Conservation (phyloP, 768 basidiomycete genomes). For the Leccinum disarticulatum region DNA sequence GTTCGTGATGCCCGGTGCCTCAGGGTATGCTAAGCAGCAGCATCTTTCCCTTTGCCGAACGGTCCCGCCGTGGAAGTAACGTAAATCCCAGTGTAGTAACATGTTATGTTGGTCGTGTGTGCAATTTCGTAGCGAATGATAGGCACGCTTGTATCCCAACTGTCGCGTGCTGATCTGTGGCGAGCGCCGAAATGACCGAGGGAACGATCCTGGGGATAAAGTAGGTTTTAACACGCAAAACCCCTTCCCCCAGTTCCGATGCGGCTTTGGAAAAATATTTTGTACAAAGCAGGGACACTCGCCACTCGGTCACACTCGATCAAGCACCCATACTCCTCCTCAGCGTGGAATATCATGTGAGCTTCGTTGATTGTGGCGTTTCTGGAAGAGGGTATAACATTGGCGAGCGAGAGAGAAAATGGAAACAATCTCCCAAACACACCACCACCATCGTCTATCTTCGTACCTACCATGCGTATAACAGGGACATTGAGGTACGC, state of each 20-base stretch:
- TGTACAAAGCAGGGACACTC: neutral
- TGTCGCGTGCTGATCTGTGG: neutral
- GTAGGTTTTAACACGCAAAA: neutral
- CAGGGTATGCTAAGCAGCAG: neutral
- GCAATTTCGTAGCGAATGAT: neutral
- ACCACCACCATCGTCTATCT: neutral
- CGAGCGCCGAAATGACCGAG: constrained; percentile 1
- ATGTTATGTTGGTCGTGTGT: neutral
- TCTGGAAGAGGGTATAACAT: neutral
- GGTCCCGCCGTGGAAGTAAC: neutral
- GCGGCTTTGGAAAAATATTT: neutral
- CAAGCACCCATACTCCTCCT: neutral
- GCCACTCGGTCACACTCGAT: neutral
- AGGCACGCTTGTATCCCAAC: neutral
- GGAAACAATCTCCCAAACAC: constrained; percentile 7
- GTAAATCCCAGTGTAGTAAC: neutral
- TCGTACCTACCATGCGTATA: neutral
- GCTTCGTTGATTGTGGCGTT: neutral
- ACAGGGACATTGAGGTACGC: constrained; percentile 1
- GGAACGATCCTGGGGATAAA: neutral
- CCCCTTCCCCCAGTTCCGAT: neutral
- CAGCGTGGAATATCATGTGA: neutral
- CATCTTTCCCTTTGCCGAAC: neutral
- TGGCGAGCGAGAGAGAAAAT: neutral
- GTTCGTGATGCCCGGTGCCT: neutral